Percentiles rank a stretch among this genome's conserved stretches.
phyloP scores from a whole-genome alignment of 208 protist genomes.

The Histomonas meleagridis region DNA sequence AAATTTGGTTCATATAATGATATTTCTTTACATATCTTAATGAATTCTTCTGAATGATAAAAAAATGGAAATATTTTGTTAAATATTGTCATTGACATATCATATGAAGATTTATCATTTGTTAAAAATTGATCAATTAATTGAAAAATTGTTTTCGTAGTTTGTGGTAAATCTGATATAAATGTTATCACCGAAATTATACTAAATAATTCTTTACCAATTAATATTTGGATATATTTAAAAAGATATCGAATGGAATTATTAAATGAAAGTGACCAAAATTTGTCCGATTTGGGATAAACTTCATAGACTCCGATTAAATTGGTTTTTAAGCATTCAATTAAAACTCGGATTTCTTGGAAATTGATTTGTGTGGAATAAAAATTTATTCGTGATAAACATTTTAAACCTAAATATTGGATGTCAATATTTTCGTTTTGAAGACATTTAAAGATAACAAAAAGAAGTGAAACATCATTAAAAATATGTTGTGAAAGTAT shows the following conservation, averaged over 20 bases:
- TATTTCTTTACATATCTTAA: slow-evolving; percentile 8
- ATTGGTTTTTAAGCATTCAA: too few relatives aligned
- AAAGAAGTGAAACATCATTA: too few relatives aligned
- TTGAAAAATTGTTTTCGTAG: not conserved
- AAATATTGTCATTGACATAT: not conserved
- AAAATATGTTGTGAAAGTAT: too few relatives aligned
- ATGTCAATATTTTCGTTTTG: too few relatives aligned
- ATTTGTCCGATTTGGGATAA: not conserved
- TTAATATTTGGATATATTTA: not conserved
- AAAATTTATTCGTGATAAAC: too few relatives aligned
- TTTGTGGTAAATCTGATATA: too few relatives aligned
- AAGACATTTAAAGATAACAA: too few relatives aligned
- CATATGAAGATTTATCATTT: not conserved
- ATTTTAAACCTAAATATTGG: too few relatives aligned
- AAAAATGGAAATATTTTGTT: not conserved
- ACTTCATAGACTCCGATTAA: too few relatives aligned
- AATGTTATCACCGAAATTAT: not conserved
- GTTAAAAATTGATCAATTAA: not conserved
- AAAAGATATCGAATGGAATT: not conserved
- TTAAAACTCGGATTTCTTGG: too few relatives aligned
- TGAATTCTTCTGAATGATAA: not conserved
- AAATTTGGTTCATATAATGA: not conserved
- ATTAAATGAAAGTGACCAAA: not conserved
- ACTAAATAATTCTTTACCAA: not conserved
- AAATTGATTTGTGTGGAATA: too few relatives aligned